phyloP scores from a whole-genome alignment of 2,329 filamentous ascomycete species.

The Pestalotiopsis fici region DNA sequence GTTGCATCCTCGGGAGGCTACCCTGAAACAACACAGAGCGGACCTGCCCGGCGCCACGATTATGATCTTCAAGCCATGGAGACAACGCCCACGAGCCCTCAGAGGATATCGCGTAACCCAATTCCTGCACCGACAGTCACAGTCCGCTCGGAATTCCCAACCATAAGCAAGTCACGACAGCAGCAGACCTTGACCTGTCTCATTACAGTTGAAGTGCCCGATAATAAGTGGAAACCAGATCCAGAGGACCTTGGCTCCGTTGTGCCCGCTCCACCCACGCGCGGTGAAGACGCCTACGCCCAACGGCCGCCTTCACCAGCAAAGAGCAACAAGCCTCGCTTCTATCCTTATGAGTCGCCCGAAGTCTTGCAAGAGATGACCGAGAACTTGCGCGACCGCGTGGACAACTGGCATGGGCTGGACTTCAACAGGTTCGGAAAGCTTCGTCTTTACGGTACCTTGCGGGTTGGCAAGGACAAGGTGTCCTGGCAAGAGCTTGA shows the following conservation, averaged over 20 bases:
- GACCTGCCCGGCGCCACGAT: constrained; percentile 76
- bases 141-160: constrained; percentile 95
- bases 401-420: constrained; percentile 97
- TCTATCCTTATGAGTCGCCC: constrained; percentile 72
- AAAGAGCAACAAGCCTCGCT: constrained; percentile 54
- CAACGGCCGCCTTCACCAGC: constrained; percentile 60
- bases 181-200: constrained; percentile 95
- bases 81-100: constrained; percentile 75
- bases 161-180: constrained; percentile 85
- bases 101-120: constrained; percentile 73
- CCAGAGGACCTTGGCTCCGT: constrained; percentile 73
- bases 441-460: constrained; percentile 82
- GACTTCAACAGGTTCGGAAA: constrained; percentile 94
- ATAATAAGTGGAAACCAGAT: constrained; percentile 87
- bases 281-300: constrained; percentile 56
- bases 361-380: constrained; percentile 83
- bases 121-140: constrained; percentile 92
- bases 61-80: constrained; percentile 98
- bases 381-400: constrained; percentile 79
- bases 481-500: constrained; percentile 97
- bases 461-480: constrained; percentile 94
- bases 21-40: constrained; percentile 71
- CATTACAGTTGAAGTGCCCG: constrained; percentile 89
- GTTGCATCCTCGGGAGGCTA: constrained; percentile 78
- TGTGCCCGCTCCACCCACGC: constrained; percentile 42